These are phyloP conservation scores for Colletotrichum truncatum DNA, from an alignment of 2,329 filamentous ascomycete species.

Conservation along the genomic window DNA sequence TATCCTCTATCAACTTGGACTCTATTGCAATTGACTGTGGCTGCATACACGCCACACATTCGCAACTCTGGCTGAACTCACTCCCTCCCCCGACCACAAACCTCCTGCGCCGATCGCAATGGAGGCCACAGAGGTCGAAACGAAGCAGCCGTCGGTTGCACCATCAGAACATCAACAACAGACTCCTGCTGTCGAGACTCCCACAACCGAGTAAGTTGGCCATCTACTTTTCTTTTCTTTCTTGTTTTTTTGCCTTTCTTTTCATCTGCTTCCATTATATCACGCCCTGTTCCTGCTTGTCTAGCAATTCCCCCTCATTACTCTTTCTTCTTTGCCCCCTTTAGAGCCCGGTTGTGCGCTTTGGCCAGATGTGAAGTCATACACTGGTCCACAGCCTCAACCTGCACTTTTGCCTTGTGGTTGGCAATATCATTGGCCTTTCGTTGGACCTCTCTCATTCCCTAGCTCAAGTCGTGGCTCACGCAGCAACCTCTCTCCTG, in stretches of 20 bases:
- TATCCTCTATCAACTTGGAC: background rate
- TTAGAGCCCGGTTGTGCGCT: background rate
- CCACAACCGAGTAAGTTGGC: slow-evolving; percentile 23
- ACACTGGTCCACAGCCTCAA: background rate
- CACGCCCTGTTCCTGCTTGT: background rate
- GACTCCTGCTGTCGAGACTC: slow-evolving; percentile 19
- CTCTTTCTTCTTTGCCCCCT: background rate
- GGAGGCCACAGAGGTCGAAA: slow-evolving; percentile 27
- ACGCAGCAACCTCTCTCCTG: background rate
- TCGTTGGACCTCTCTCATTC: background rate
- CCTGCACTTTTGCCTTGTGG: background rate
- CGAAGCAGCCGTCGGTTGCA: slow-evolving; percentile 26
- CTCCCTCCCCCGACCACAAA: background rate
- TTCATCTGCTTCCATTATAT: background rate
- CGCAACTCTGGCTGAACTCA: slow-evolving; percentile 1
- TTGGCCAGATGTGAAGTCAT: slow-evolving; percentile 29
- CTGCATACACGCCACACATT: background rate
- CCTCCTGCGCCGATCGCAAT: slow-evolving; percentile 3
- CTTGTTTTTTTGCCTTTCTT: background rate
- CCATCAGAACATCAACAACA: slow-evolving; percentile 24
- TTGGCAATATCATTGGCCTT: background rate
- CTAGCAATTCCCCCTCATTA: background rate
- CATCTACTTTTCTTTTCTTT: background rate
- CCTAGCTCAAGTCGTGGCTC: background rate
- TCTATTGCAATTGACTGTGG: background rate